Conservation (phyloP, 1,139 yeast species). For the Yamadazyma dendronema region DNA sequence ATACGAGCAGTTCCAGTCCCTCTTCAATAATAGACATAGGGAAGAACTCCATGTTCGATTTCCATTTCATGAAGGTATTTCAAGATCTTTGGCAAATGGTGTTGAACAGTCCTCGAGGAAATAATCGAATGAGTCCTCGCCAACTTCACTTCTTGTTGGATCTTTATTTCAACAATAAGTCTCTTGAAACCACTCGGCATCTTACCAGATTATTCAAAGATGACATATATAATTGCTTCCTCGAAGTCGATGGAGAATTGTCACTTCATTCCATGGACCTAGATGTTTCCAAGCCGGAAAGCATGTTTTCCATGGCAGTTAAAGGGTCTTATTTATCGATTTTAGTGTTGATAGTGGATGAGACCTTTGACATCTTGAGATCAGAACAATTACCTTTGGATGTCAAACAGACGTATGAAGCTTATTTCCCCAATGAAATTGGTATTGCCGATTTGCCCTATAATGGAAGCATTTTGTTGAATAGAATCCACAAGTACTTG, state of each 20-base stretch:
- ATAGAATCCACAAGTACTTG: conserved; percentile 17
- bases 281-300: background rate
- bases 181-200: conserved; percentile 19
- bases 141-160: conserved; percentile 36
- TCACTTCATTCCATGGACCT: background rate
- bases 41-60: background rate
- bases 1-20: background rate
- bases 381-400: conserved; percentile 12
- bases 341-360: conserved; percentile 34
- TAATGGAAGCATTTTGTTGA: conserved; percentile 17
- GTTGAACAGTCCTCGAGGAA: conserved; percentile 21
- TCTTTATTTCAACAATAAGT: conserved; percentile 25
- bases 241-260: conserved; percentile 18
- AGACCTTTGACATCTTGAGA: conserved; percentile 26
- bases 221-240: conserved; percentile 24
- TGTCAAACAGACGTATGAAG: conserved; percentile 16
- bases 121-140: conserved; percentile 21
- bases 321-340: conserved; percentile 32
- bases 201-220: conserved; percentile 26
- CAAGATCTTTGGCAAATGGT: conserved; percentile 31
- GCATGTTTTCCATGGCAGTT: background rate
- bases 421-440: conserved; percentile 28
- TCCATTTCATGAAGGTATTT: conserved; percentile 1
- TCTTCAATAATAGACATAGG: background rate
- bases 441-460: conserved; percentile 18